Base-by-base conservation (phyloP, 768 basidiomycete species). In the Lyophyllum semitale region DNA sequence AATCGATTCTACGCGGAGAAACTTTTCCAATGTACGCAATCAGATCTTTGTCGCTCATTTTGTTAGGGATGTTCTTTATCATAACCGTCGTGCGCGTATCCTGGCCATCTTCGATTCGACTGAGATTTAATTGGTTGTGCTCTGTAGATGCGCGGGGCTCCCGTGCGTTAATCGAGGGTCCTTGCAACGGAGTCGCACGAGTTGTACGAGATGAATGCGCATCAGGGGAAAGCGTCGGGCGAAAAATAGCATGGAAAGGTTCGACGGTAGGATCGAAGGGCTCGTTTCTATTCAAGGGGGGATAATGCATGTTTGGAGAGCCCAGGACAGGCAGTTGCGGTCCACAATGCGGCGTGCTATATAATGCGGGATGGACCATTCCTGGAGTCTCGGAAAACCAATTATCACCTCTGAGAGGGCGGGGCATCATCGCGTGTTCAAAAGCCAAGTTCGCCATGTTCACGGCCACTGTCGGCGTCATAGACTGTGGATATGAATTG, bases 31-130 rank as follows among this genome's bases (percentile, higher is more conserved):
- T 91, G 63, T 83, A 93, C 35, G 71, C 70, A 55, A 85, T 75
- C 62, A 92, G 66, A 59, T 92, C 88, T 63, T 76, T 79, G 70
- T 91, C 88, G 58, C 78, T 87, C 89, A 92, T 91, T 70, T 94
- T 93, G 72, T 95, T 95, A 2, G 93, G 93, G 42, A 95, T 91
- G 64, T 95, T 95, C 73, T 94, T 93, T 58, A 91, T 84, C 89
- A 92, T 93, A 45, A 93, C 85, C 26, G 92, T 93, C 30, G 91
- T 91, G 29, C 92, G 79, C 32, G 87, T 91, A 62, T 93, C 91
- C 55, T 78, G 69, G 4, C 93, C 93, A 27, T 79, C 81, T 68
- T 89, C 89, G 62, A 95, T 94, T 54, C 78, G 78, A 40, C 74
- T 77, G 12, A 93, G 69, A 68, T 91, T 85, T 25, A 95, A 60